Evolutionary conservation across 352 stramenopile genomes (phyloP), one percentile per base, ranked within the genome.

Genomic region (Peronospora belbahrii): DNA sequence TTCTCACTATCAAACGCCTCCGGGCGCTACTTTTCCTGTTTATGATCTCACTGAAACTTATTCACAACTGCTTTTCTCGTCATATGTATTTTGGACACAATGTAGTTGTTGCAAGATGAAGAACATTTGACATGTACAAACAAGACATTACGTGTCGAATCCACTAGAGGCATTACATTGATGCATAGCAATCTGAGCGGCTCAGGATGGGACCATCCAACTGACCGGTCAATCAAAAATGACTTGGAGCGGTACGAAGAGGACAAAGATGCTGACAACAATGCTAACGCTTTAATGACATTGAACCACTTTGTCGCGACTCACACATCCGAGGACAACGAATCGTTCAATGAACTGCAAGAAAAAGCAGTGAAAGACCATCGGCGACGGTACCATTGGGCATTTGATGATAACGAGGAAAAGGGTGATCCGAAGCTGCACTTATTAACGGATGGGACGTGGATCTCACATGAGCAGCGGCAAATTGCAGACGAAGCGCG

Each of bases 311-410:
- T 90, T 59, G 71, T 90, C 57, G 73, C 75, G 24, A 88, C 72
- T 0, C 74, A 94, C 53, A 94, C 82, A 27, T 91, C 82, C 0
- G 82, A 94, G 42, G 82, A 94, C 60, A 94, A 94, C 38, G 71
- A 76, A 9, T 61, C 79, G 15, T 94, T 90, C 44, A 67, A 71
- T 11, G 77, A 77, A 38, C 54, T 94, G 11, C 82, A 91, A 51
- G 66, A 83, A 28, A 79, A 94, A 38, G 47, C 73, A 2, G 54
- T 88, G 9, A 65, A 76, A 46, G 72, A 76, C 18, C 82, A 94
- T 52, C 60, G 76, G 24, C 59, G 64, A 37, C 65, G 62, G 5
- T 90, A 88, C 38, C 74, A 91, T 53, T 94, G 82, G 82, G 75
- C 82, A 4, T 94, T 70, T 33, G 82, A 90, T 18, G 57, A 61